phyloP scores from a whole-genome alignment of 768 basidiomycete species.

The Suillus lakei region DNA sequence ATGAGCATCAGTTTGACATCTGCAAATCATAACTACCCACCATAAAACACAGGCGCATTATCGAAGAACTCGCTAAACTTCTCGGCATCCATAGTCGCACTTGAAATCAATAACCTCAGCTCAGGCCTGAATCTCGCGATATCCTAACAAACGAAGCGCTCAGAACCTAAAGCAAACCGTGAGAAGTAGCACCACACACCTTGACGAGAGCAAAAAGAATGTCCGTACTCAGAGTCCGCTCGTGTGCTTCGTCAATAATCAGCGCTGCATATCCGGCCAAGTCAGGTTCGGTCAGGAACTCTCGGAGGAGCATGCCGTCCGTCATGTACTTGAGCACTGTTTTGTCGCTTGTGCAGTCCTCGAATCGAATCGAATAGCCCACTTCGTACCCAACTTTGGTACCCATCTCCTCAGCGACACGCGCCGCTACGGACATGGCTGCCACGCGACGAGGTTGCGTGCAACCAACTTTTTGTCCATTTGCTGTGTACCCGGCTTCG shows the following conservation, averaged over 20 bases:
- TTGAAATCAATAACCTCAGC: conserved; percentile 89
- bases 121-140: conserved; percentile 97
- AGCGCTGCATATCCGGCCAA: conserved; percentile 92
- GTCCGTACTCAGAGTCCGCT: conserved; percentile 96
- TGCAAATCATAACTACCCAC: conserved; percentile 46
- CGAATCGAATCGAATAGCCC: conserved; percentile 99
- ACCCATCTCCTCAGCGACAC: conserved; percentile 99
- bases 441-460: conserved; percentile 99
- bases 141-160: conserved; percentile 58
- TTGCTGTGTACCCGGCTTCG: conserved; percentile 92
- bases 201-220: conserved; percentile 98
- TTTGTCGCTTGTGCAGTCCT: conserved; percentile 99
- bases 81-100: conserved; percentile 96
- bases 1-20: conserved; percentile 12
- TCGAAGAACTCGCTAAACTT: conserved; percentile 99
- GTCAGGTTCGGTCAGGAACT: conserved; percentile 97
- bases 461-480: conserved; percentile 86
- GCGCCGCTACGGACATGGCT: conserved; percentile 98
- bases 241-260: conserved; percentile 99
- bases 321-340: conserved; percentile 99
- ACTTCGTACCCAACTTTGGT: conserved; percentile 97
- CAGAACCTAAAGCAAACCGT: conserved; percentile 28
- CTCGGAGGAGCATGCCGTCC: conserved; percentile 96
- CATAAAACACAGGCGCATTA: conserved; percentile 91
- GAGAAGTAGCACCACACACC: conserved; percentile 57